Evolutionary conservation across 2,329 filamentous ascomycete species (phyloP).

Genomic region (Exserohilum turcica): DNA sequence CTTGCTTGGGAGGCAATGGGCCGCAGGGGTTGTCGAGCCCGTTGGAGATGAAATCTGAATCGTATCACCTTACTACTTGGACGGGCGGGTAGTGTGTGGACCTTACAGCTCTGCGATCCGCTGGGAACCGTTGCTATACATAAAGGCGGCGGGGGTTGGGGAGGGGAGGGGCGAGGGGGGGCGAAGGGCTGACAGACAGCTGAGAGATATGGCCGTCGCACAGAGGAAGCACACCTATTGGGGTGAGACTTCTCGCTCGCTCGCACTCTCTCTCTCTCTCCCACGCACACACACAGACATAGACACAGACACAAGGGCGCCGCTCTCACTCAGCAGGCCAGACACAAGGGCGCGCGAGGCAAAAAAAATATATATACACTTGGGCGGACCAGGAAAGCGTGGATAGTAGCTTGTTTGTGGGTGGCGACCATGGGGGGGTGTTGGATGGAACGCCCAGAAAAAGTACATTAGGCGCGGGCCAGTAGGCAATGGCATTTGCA

Average conservation of each 20-base stretch:
- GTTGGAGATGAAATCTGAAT: slow-evolving; percentile 23
- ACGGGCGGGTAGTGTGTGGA: slow-evolving; percentile 20
- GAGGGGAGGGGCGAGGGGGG: too few relatives aligned
- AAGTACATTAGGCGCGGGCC: slow-evolving; percentile 28
- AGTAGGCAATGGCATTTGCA: slow-evolving; percentile 23
- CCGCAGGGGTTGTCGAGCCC: slow-evolving; percentile 28
- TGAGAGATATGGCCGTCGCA: slow-evolving; percentile 15
- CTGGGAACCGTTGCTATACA: slow-evolving; percentile 25
- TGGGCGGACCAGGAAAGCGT: slow-evolving; percentile 8
- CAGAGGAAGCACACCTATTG: slow-evolving; percentile 2
- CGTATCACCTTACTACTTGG: slow-evolving; percentile 23
- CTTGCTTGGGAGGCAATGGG: slow-evolving; percentile 28
- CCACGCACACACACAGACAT: background rate
- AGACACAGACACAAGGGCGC: slow-evolving; percentile 1
- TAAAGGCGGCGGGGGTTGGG: slow-evolving; percentile 20
- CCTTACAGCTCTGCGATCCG: slow-evolving; percentile 15
- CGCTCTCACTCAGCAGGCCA: slow-evolving; percentile 27
- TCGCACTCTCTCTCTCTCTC: background rate
- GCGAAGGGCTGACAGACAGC: slow-evolving; percentile 26
- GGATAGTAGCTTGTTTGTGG: background rate
- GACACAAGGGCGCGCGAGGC: slow-evolving; percentile 14
- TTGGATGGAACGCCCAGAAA: slow-evolving; percentile 27
- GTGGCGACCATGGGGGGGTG: too few relatives aligned
- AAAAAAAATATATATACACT: slow-evolving; percentile 9
- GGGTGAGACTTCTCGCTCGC: background rate